These are phyloP conservation scores for Penstemon newberryi DNA, from an alignment of 257 asterid species.

Conservation along the genomic window DNA sequence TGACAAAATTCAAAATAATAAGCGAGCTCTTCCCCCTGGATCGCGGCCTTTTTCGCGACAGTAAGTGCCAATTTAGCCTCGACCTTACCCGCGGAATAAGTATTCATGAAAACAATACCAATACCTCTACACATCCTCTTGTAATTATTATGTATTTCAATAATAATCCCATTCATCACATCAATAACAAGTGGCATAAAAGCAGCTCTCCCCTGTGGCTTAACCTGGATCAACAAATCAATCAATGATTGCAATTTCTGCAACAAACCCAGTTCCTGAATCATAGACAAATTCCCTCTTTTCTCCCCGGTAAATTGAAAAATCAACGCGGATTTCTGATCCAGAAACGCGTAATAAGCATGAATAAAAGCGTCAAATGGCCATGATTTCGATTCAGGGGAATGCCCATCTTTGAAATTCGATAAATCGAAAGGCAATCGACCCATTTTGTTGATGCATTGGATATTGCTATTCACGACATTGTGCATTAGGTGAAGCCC, in stretches of 20 bases:
- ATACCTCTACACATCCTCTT: conserved; percentile 67
- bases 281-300: conserved; percentile 17
- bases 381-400: conserved; percentile 42
- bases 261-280: conserved; percentile 47
- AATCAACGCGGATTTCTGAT: conserved; percentile 54
- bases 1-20: conserved; percentile 58
- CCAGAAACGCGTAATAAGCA: conserved; percentile 73
- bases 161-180: conserved; percentile 63
- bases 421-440: conserved; percentile 84
- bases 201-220: conserved; percentile 46
- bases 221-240: conserved; percentile 58
- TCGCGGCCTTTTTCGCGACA: conserved; percentile 52
- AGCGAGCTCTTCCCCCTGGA: conserved; percentile 61
- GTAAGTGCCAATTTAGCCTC: conserved; percentile 63
- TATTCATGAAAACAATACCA: conserved; percentile 49
- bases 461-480: conserved; percentile 39
- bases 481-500: conserved; percentile 71
- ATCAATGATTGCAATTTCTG: conserved; percentile 59
- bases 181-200: conserved; percentile 55
- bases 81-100: conserved; percentile 33
- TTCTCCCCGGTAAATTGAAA: conserved; percentile 42
- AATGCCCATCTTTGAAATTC: conserved; percentile 52
- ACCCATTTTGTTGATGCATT: conserved; percentile 55
- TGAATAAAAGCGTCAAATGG: conserved; percentile 53
- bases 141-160: conserved; percentile 67